Percentiles rank a stretch among this genome's conserved stretches.
Conservation (phyloP, 2,329 filamentous ascomycete species). For the Phaeosphaeria sp. region DNA sequence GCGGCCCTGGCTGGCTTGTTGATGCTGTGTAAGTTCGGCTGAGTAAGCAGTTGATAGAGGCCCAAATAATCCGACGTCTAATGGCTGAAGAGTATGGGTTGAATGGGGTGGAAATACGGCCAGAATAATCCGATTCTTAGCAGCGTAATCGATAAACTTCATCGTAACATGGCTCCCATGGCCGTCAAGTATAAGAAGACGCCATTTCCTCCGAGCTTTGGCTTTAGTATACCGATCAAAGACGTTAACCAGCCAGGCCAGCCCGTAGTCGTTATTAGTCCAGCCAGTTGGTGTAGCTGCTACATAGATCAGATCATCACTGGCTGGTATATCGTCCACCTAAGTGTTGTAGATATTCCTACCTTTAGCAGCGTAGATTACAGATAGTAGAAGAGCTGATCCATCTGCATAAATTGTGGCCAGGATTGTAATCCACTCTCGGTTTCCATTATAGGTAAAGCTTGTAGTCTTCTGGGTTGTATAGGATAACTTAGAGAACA, state of each 20-base stretch:
- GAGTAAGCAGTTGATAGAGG: neutral
- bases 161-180: constrained; percentile 30
- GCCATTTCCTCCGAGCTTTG: constrained; percentile 3
- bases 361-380: constrained; percentile 13
- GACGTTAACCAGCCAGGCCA: too few species aligned
- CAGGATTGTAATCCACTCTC: constrained; percentile 12
- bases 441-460: too few species aligned
- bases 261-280: constrained; percentile 10
- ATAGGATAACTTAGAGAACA: constrained; percentile 6
- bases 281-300: constrained; percentile 15
- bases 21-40: neutral
- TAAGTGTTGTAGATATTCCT: too few species aligned
- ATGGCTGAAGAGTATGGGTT: constrained; percentile 19
- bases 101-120: neutral
- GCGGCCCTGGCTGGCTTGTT: neutral
- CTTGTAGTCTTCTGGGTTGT: neutral
- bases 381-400: constrained; percentile 3
- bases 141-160: constrained; percentile 45
- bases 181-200: constrained; percentile 14
- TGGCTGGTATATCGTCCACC: too few species aligned
- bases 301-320: neutral
- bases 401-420: constrained; percentile 16
- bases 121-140: constrained; percentile 2
- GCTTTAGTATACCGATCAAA: constrained; percentile 6
- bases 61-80: too few species aligned